Base-by-base conservation (phyloP, 116 monocot genomes). In the Dioscorea cayenensis region DNA sequence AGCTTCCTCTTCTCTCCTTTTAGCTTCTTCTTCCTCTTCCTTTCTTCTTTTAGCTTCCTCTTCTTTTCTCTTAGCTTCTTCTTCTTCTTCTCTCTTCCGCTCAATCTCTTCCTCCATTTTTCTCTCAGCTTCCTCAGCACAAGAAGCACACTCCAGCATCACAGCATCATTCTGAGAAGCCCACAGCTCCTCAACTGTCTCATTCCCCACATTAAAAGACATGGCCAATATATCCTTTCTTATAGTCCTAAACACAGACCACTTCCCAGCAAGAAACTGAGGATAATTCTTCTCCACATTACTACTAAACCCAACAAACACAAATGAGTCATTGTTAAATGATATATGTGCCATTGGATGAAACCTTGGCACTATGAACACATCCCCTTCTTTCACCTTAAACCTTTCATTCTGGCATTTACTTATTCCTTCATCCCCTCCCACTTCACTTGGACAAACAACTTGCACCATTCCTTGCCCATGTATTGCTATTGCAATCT, bases 311-410 rank as follows among this genome's bases (percentile, higher is more conserved):
- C 90, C 90, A 23, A 86, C 63, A 64, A 90, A 86, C 5, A 86
- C 81, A 67, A 86, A 79, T 0, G 81, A 79, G 49, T 72, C 71
- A 17, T 84, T 79, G 77, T 83, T 79, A 74, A 81, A 90, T 5
- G 90, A 80, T 27, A 86, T 77, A 36, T 90, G 86, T 8, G 72
- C 74, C 86, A 86, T 84, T 6, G 81, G 77, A 72, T 86, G 81
- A 69, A 62, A 84, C 61, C 75, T 81, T 19, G 83, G 86, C 60
- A 90, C 81, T 2, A 90, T 38, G 51, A 90, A 79, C 9, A 90
- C 66, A 23, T 90, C 90, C 20, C 86, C 86, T 82, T 90, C 83
- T 25, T 77, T 81, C 55, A 81, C 83, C 68, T 49, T 63, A 52
- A 86, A 84, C 73, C 32, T 64, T 14, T 64, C 51, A 52, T 83